Base-by-base conservation (phyloP, 2,329 filamentous ascomycete genomes). In the Stachybotrys chartarum region DNA sequence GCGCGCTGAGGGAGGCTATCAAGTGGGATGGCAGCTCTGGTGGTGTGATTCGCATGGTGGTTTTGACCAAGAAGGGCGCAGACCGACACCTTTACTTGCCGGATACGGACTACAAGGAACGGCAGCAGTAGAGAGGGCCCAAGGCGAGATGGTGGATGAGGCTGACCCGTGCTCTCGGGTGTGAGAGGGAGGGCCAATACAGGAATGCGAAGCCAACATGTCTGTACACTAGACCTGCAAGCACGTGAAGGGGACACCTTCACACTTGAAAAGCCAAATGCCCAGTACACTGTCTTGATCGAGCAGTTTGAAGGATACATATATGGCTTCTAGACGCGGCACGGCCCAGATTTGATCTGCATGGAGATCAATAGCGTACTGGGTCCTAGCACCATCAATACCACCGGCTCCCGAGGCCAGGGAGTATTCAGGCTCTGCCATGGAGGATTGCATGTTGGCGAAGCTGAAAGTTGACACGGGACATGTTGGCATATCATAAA, bases 11-110 rank as follows among this genome's bases (percentile, higher is more conserved):
- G 67, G 93, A 99, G 80, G 94, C 94, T 16, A 97, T 99, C 82
- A 96, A 96, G 77, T 99, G 94, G 94, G 94, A 99, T 71, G 94
- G 94, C 61, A 97, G 92, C 78, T 97, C 94, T 3, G 94, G 94
- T 62, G 94, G 94, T 77, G 94, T 99, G 58, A 99, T 99, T 68
- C 86, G 94, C 64, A 91, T 99, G 90, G 93, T 97, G 59, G 94
- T 99, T 57, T 77, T 99, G 74, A 99, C 93, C 59, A 86, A 85
- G 66, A 85, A 88, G 69, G 94, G 94, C 42, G 92, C 93, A 7
- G 86, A 94, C 75, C 85, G 94, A 75, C 94, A 97, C 78, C 75
- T 99, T 70, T 99, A 97, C 74, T 81, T 99, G 68, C 94, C 94
- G 48, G 93, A 99, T 77, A 89, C 88, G 67, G 85, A 87, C 66